Percentiles rank a stretch among this genome's conserved stretches.
These are phyloP conservation scores for Microsporum ferrugineum DNA, from an alignment of 2,329 filamentous ascomycete genomes.

Conservation along the genomic window DNA sequence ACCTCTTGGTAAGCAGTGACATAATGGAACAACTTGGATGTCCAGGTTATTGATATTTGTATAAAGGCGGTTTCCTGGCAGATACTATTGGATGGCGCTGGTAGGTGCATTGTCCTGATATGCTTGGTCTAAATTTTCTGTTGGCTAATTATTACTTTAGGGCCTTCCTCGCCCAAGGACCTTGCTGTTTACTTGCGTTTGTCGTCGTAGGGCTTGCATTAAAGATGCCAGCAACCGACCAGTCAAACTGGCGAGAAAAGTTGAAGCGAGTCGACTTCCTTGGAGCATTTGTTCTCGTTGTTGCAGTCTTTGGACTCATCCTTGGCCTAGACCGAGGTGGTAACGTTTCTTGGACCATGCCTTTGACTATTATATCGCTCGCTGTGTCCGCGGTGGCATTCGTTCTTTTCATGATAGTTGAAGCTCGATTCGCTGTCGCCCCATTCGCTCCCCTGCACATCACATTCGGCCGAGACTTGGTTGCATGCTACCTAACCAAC, in stretches of 20 bases:
- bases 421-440: constrained; percentile 54
- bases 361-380: constrained; percentile 48
- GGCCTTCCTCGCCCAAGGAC: constrained; percentile 61
- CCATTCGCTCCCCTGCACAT: constrained; percentile 66
- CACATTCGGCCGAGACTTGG: constrained; percentile 55
- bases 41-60: background rate
- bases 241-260: constrained; percentile 54
- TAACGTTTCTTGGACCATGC: constrained; percentile 56
- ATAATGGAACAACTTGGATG: background rate
- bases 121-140: background rate
- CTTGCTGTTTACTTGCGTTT: constrained; percentile 56
- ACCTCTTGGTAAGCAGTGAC: constrained; percentile 44
- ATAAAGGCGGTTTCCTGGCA: constrained; percentile 49
- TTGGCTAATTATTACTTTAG: constrained; percentile 24
- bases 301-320: constrained; percentile 54
- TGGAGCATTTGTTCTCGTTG: constrained; percentile 55
- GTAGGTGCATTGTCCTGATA: constrained; percentile 29
- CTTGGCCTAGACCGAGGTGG: constrained; percentile 61
- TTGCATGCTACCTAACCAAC: constrained; percentile 59
- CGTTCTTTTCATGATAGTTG: constrained; percentile 55
- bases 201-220: constrained; percentile 52
- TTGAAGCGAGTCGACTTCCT: constrained; percentile 60
- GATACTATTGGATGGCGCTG: constrained; percentile 67
- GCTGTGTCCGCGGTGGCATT: constrained; percentile 49
- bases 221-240: constrained; percentile 47